Base-by-base conservation (phyloP, 1,284 basidiomycete species). In the Ceratobasidium sp. region DNA sequence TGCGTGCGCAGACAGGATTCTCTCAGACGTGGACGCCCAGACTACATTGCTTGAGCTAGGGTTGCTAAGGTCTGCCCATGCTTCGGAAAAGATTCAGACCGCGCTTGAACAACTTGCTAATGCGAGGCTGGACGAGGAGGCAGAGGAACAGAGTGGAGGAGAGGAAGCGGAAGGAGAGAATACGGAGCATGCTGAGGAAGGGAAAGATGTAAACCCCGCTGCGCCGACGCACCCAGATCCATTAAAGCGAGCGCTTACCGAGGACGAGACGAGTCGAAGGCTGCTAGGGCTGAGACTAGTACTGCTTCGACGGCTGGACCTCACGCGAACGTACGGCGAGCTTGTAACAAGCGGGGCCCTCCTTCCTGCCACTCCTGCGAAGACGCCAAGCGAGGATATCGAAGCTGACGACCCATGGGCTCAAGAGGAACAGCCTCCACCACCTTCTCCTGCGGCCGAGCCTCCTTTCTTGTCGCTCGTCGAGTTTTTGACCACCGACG, bases 331-430 rank as follows among this genome's bases (percentile, higher is more conserved):
- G 7, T 93, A 86, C 74, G 82, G 87, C 28, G 75, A 64, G 47
- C 32, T 57, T 38, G 14, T 49, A 26, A 11, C 47, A 35, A 43
- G 30, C 28, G 44, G 62, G 47, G 32, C 49, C 30, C 44, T 62
- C 18, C 4, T 44, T 4, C 38, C 71, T 32, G 38, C 21, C n/a
- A 18, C 28, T 44, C n/a, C 32, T 38, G 13, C 43, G 14, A 58
- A 74, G 18, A 44, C 84, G 9, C 75, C 77, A 32, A 76, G 77
- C 32, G 84, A 82, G 44, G 89, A 75, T 11, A 30, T 89, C 89
- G 88, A 90, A 77, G 93, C 82, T 13, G 81, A 94, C 77, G 93
- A 95, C 80, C 92, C 93, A 11, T 95, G 92, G 92, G 89, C 84
- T 23, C 88, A 90, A 49, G 83, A 81, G 9, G 79, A 80, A 44